A percentile compares a stretch with the other conserved stretches of the same genome.
Evolutionary conservation across 169 alveolate species (phyloP).

Genomic region (Eimeria falciformis): DNA sequence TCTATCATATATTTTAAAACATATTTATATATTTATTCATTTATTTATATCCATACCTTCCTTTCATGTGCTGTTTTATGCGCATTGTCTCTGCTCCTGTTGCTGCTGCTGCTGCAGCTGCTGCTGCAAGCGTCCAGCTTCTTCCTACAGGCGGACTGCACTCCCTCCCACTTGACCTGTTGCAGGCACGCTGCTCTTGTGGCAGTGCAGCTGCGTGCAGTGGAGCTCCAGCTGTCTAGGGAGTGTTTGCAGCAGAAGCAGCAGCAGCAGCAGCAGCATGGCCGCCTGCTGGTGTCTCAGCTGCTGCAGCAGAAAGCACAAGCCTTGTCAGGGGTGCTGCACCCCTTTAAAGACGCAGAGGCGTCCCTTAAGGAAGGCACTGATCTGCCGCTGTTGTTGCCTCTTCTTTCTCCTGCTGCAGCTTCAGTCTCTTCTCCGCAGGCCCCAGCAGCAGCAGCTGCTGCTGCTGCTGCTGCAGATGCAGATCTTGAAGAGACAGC

Average conservation of each 20-base stretch:
- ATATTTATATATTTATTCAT: not conserved
- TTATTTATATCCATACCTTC: not conserved
- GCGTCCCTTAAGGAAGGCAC: conserved; percentile 13
- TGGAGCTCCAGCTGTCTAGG: conserved; percentile 67
- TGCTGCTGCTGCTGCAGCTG: conserved; percentile 69
- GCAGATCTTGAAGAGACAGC: not conserved
- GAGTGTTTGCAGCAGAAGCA: conserved; percentile 50
- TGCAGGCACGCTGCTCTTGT: conserved; percentile 76
- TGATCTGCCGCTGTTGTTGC: conserved; percentile 12
- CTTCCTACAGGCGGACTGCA: conserved; percentile 63
- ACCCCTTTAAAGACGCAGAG: conserved; percentile 48
- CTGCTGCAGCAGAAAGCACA: conserved; percentile 55
- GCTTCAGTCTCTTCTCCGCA: not conserved
- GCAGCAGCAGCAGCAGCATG: conserved; percentile 25
- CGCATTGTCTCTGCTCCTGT: conserved; percentile 6
- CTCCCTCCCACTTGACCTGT: conserved; percentile 61
- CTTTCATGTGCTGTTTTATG: conserved; percentile 3
- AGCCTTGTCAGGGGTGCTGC: not conserved
- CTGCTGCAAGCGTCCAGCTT: conserved; percentile 61
- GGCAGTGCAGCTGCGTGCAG: conserved; percentile 76
- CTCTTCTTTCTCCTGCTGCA: not conserved
- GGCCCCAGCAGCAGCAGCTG: not conserved
- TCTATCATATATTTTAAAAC: not conserved
- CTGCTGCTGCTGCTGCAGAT: not conserved
- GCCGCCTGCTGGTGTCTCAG: conserved; percentile 47